A percentile compares a stretch with the other conserved stretches of the same genome.
Evolutionary conservation across 257 asterid species (phyloP).

Genomic region (Rehmannia glutinosa): DNA sequence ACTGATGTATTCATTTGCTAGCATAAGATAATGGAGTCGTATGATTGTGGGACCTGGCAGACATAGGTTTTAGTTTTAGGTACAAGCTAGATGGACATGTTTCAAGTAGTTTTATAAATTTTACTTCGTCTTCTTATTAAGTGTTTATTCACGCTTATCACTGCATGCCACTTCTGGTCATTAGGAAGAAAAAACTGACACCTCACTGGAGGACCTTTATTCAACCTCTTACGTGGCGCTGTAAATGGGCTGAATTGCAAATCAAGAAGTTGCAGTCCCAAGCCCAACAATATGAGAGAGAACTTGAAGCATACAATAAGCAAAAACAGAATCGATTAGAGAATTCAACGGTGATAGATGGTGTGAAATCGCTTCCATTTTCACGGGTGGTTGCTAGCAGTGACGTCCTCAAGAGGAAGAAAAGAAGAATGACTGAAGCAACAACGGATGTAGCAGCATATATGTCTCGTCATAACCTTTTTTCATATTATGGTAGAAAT

Average conservation of each 20-base stretch:
- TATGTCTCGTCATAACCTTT: conserved; percentile 70
- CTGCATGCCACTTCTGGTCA: neutral
- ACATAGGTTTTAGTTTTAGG: too few relatives aligned
- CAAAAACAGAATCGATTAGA: conserved; percentile 26
- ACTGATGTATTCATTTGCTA: too few relatives aligned
- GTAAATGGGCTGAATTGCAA: conserved; percentile 85
- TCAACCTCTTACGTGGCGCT: conserved; percentile 73
- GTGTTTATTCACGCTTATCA: conserved; percentile 8
- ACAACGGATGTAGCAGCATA: conserved; percentile 35
- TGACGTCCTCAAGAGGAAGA: conserved; percentile 51
- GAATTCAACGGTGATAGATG: conserved; percentile 25
- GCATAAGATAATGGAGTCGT: too few relatives aligned
- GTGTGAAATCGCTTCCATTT: conserved; percentile 45
- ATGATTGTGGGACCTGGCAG: too few relatives aligned
- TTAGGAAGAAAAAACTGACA: conserved; percentile 61
- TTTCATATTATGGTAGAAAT: conserved; percentile 62
- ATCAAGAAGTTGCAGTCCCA: conserved; percentile 45
- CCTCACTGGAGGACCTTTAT: conserved; percentile 66
- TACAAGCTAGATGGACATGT: neutral
- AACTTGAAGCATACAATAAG: conserved; percentile 37
- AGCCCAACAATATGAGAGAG: conserved; percentile 45
- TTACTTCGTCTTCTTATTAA: neutral
- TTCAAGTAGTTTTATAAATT: neutral
- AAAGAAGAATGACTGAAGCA: conserved; percentile 57
- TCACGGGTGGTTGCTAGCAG: conserved; percentile 16